Evolutionary conservation across 495 filamentous ascomycete species (phyloP).

Genomic region (Podospora didyma): DNA sequence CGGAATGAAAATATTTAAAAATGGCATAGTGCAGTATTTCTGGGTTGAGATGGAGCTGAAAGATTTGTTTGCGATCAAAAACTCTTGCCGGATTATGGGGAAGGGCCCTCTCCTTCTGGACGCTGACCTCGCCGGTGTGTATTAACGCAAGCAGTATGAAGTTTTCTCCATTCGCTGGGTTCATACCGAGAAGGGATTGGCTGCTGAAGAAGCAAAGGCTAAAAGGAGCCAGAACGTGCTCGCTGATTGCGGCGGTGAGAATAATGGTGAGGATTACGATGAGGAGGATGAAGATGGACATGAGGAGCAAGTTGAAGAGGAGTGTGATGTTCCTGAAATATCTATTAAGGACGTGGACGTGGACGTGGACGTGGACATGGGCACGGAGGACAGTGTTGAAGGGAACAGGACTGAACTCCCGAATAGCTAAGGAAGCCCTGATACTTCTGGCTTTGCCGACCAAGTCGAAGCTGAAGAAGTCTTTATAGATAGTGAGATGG

Average conservation of each 20-base stretch:
- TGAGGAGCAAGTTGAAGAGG: too few species aligned
- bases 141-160: constrained; percentile 12
- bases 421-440: too few species aligned
- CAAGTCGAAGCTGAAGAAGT: too few species aligned
- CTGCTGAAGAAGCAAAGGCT: background rate
- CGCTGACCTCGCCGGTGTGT: background rate
- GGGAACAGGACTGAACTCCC: too few species aligned
- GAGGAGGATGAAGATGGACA: too few species aligned
- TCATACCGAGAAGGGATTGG: background rate
- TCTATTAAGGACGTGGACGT: too few species aligned
- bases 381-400: too few species aligned
- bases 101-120: constrained; percentile 4
- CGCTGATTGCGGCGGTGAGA: background rate
- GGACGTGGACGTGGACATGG: too few species aligned
- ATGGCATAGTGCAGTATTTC: background rate
- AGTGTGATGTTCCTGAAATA: too few species aligned
- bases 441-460: too few species aligned
- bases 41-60: constrained; percentile 5
- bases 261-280: too few species aligned
- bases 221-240: background rate
- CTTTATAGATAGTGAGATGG: too few species aligned
- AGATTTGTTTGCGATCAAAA: background rate
- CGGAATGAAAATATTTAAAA: background rate
- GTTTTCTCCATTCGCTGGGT: constrained; percentile 11
- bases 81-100: background rate